Base-by-base conservation (phyloP, 345 rosid species). In the Reutealis trisperma region DNA sequence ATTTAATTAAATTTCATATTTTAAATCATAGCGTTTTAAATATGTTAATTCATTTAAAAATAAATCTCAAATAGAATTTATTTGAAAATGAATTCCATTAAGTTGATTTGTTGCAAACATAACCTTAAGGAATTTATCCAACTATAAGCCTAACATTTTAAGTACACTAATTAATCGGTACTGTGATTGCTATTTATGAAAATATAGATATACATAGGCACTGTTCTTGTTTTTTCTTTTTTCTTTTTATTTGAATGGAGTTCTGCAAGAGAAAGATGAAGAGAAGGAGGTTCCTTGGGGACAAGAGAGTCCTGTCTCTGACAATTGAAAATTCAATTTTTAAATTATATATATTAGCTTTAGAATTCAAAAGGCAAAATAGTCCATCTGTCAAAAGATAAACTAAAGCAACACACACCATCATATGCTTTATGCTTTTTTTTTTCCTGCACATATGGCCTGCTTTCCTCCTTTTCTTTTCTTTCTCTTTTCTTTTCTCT, bases 311-410 rank as follows among this genome's bases (percentile, higher is more conserved):
- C 21, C 32, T 6, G 19, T 45, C 13, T 4, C 34, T 24, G 19
- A 24, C 71, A 45, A 9, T 47, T n/a, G 57, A 67, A 45, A 67
- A 10, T 67, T 45, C 57, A 45, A 67, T 45, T 67, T 67, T 47
- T 37, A 37, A 37, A 37, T 34, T 37, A 4, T 5, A 37, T 37
- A 37, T 37, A 44, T 42, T 44, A 45, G 71, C 55, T 67, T 67
- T 67, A 45, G 32, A 67, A 67, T 67, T 67, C 57, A 47, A 67
- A 67, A 67, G 57, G 11, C 1, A 18, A 37, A 37, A 14, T 3
- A 45, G 57, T 45, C 71, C 32, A 67, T 67, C 71, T 47, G 19
- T 15, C 32, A 11, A 67, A 67, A 45, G 15, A 67, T 1, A 44
- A 64, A 30, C n/a, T 22, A 67, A 67, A 68, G 72, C 24, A 68